Percentiles rank a stretch among this genome's conserved stretches.
phyloP scores from a whole-genome alignment of 768 basidiomycete genomes.

The Asterophora parasitica region DNA sequence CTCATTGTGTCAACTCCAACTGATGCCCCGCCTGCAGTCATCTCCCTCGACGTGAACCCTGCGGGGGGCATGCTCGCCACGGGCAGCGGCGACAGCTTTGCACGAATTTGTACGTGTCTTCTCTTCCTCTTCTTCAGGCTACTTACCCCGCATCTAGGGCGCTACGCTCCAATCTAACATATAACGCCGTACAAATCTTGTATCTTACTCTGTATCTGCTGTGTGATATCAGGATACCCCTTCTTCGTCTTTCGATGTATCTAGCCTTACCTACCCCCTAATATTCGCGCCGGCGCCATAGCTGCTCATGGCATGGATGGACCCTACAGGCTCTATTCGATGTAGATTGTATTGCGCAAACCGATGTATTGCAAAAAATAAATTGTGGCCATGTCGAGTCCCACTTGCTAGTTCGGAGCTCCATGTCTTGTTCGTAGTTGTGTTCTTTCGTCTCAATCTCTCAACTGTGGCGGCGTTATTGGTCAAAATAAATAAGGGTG shows the following conservation, averaged over 20 bases:
- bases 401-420: too few species aligned
- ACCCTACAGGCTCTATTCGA: too few species aligned
- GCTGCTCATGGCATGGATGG: too few species aligned
- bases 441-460: too few species aligned
- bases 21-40: conserved; percentile 37
- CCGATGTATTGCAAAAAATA: too few species aligned
- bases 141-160: conserved; percentile 7
- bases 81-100: conserved; percentile 50
- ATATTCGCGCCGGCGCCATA: not conserved
- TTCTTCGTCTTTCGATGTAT: not conserved
- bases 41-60: conserved; percentile 46
- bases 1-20: not conserved
- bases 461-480: too few species aligned
- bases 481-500: too few species aligned
- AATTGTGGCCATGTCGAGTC: too few species aligned
- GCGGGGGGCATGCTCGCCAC: conserved; percentile 43
- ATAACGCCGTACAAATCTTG: not conserved
- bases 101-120: conserved; percentile 48
- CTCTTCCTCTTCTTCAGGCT: not conserved
- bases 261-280: not conserved
- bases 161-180: conserved; percentile 8
- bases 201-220: not conserved
- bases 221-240: not conserved
- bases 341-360: too few species aligned
- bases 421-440: too few species aligned